A percentile compares a stretch with the other conserved stretches of the same genome.
These are phyloP conservation scores for Microbotryum intermedium DNA, from an alignment of 1,284 basidiomycete genomes.

Conservation along the genomic window DNA sequence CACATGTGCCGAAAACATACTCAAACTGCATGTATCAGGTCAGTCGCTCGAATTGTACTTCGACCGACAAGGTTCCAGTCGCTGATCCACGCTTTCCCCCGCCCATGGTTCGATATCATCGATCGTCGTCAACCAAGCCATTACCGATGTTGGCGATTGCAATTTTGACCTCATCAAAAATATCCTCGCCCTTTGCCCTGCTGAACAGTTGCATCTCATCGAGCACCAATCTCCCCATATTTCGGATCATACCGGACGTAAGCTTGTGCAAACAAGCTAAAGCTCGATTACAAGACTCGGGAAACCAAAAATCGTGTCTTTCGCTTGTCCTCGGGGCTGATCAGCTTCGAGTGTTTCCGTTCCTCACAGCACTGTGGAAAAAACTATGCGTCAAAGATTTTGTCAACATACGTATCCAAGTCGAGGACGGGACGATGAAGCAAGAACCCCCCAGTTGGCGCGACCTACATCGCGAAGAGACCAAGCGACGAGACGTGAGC, in stretches of 20 bases:
- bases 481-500: conserved; percentile 14
- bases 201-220: conserved; percentile 9
- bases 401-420: conserved; percentile 15
- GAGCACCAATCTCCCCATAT: conserved; percentile 20
- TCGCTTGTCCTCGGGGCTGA: not conserved
- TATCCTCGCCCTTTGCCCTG: conserved; percentile 5
- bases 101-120: no score
- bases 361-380: conserved; percentile 14
- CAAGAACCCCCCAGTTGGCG: conserved; percentile 10
- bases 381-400: conserved; percentile 19
- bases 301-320: no score
- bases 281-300: no score
- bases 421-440: conserved; percentile 19
- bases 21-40: conserved; percentile 6
- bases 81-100: not conserved
- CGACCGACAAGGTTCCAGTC: no score
- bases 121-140: not conserved
- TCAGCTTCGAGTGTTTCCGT: not conserved
- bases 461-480: conserved; percentile 8
- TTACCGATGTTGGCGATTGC: conserved; percentile 18
- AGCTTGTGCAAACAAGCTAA: no score
- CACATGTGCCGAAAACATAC: not conserved
- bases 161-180: conserved; percentile 3
- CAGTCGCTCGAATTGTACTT: not conserved
- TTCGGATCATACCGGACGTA: conserved; percentile 1